Evolutionary conservation across 1,284 basidiomycete genomes (phyloP).

Genomic region (Rhodotorula mucilaginosa): DNA sequence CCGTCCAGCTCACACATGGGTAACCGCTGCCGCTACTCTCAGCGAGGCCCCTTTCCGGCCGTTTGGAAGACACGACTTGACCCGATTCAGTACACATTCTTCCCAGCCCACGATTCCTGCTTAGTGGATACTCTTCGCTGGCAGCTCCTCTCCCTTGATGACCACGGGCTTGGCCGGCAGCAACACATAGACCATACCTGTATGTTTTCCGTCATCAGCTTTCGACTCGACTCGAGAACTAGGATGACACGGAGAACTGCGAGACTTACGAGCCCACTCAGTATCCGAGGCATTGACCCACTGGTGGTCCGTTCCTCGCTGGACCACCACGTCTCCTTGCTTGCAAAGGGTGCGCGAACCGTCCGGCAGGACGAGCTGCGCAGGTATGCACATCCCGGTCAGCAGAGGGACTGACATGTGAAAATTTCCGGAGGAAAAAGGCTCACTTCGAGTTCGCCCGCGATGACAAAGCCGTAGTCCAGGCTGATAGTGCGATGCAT

Average conservation of each 20-base stretch:
- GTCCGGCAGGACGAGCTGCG: conserved; percentile 13
- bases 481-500: conserved; percentile 26
- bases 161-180: conserved; percentile 22
- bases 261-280: conserved; percentile 22
- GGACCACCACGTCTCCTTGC: conserved; percentile 18
- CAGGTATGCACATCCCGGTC: not conserved
- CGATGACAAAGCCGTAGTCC: conserved; percentile 27
- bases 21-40: too few relatives aligned
- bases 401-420: not conserved
- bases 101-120: too few relatives aligned
- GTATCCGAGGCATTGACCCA: conserved; percentile 20
- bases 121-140: conserved; percentile 14
- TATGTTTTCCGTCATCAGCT: not conserved
- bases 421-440: too few relatives aligned
- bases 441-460: conserved; percentile 19
- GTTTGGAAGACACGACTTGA: too few relatives aligned
- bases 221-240: too few relatives aligned
- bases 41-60: too few relatives aligned
- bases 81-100: too few relatives aligned
- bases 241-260: not conserved
- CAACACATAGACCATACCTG: conserved; percentile 26
- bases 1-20: too few relatives aligned
- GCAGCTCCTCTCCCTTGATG: conserved; percentile 14
- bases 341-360: conserved; percentile 9
- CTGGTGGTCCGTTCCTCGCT: conserved; percentile 22